phyloP scores from a whole-genome alignment of 2,329 filamentous ascomycete genomes.

The Colletotrichum sp. region DNA sequence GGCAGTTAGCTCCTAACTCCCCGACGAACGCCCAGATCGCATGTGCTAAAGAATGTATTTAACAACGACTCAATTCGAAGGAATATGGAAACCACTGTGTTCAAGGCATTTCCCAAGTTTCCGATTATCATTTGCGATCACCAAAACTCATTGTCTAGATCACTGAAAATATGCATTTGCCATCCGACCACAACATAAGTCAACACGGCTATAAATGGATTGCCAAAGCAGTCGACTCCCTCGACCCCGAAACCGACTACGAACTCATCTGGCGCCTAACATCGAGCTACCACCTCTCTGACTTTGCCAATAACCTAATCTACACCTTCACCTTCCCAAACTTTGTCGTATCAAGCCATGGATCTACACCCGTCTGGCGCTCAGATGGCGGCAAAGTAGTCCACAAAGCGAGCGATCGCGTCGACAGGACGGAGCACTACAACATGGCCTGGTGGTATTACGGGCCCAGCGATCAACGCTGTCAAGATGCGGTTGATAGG shows the following conservation, averaged over 20 bases:
- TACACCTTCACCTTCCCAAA: neutral
- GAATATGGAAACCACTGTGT: neutral
- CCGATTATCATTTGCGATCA: no score
- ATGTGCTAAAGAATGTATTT: neutral
- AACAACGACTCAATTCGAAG: neutral
- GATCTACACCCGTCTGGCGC: neutral
- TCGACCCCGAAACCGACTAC: neutral
- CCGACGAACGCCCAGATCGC: neutral
- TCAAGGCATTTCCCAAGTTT: no score
- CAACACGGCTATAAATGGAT: neutral
- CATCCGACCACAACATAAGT: neutral
- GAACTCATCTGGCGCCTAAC: neutral
- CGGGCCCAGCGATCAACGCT: neutral
- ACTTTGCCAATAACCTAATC: neutral
- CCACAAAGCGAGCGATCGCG: neutral
- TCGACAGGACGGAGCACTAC: neutral
- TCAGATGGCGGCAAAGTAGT: neutral
- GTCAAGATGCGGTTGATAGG: neutral
- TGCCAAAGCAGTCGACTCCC: neutral
- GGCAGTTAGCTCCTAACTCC: neutral
- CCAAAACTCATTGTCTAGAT: no score
- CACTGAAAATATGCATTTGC: neutral
- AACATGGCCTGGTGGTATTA: neutral
- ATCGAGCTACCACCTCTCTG: neutral
- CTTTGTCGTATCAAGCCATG: neutral